phyloP scores from a whole-genome alignment of 202 grass and related monocot genomes.

The Zoysia matrella region DNA sequence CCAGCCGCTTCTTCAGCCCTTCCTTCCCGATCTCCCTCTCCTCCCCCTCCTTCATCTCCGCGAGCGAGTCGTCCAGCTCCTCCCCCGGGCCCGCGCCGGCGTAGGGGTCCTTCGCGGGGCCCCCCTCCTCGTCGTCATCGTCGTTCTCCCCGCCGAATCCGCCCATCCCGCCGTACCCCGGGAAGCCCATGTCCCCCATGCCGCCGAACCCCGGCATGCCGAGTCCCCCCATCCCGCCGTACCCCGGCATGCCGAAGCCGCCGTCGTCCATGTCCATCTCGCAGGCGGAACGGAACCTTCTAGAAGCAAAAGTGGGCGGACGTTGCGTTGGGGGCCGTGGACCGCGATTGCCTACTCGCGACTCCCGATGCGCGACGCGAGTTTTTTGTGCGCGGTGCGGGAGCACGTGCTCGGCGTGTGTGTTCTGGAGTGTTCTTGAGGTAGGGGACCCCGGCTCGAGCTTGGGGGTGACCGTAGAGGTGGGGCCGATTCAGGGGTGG shows the following conservation, averaged over 20 bases:
- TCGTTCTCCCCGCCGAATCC: conserved; percentile 36
- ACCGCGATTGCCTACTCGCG: conserved; percentile 8
- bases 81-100: conserved; percentile 9
- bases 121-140: conserved; percentile 18
- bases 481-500: background rate
- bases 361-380: background rate
- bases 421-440: conserved; percentile 49
- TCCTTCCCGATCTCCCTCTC: conserved; percentile 44
- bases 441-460: too few relatives aligned
- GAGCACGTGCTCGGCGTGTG: background rate
- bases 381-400: background rate
- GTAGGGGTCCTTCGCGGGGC: conserved; percentile 36
- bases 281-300: conserved; percentile 36
- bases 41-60: conserved; percentile 59
- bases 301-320: background rate
- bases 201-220: conserved; percentile 16
- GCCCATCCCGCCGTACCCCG: background rate
- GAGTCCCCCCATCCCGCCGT: conserved; percentile 37
- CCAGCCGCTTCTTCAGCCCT: conserved; percentile 63
- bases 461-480: background rate
- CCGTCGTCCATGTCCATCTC: conserved; percentile 54
- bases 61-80: conserved; percentile 5
- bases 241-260: conserved; percentile 31
- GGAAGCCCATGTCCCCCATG: conserved; percentile 12
- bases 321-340: background rate